These are phyloP conservation scores for Suillus plorans DNA, from an alignment of 768 basidiomycete species.

Conservation along the genomic window DNA sequence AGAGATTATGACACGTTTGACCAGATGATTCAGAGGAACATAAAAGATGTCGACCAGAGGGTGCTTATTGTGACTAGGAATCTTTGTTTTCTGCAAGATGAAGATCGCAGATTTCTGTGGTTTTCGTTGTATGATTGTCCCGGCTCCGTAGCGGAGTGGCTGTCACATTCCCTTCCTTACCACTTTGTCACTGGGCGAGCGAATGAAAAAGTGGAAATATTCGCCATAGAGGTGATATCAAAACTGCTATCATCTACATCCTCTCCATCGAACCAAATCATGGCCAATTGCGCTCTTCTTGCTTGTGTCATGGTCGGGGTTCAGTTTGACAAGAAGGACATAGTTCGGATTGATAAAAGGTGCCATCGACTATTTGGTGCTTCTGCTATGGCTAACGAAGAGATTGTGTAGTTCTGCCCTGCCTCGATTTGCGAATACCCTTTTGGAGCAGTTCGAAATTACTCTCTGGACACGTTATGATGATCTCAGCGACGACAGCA, in stretches of 20 bases:
- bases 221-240: neutral
- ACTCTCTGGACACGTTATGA: neutral
- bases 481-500: neutral
- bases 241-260: neutral
- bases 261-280: neutral
- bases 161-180: neutral
- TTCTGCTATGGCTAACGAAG: neutral
- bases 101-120: fast-evolving
- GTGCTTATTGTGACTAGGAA: neutral
- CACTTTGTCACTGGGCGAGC: neutral
- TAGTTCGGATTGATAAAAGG: neutral
- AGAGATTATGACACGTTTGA: neutral
- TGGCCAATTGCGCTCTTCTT: neutral
- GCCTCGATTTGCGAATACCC: neutral
- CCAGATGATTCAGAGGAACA: fast-evolving
- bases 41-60: fast-evolving
- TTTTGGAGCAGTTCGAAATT: neutral
- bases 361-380: neutral
- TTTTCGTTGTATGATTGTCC: neutral
- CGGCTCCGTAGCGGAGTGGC: neutral
- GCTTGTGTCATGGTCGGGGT: neutral
- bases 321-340: neutral
- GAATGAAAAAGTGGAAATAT: neutral
- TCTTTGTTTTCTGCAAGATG: neutral
- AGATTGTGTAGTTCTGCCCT: neutral